Evolutionary conservation across 139 green algal species (phyloP).

Genomic region (Raphidocelis subcapitata): DNA sequence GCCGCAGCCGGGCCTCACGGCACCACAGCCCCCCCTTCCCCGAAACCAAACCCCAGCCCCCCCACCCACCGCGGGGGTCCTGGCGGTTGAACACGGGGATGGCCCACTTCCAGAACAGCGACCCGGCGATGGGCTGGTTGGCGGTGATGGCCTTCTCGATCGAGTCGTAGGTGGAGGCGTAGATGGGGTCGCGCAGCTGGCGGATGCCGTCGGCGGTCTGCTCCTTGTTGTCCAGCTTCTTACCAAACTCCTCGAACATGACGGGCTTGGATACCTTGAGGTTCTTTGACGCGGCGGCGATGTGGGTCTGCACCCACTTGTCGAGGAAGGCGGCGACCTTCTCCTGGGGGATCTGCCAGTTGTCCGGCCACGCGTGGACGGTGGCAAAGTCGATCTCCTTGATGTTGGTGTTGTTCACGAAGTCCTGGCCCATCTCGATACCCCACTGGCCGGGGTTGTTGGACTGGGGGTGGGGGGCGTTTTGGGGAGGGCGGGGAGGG

Average conservation of each 20-base stretch:
- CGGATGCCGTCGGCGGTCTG: constrained; percentile 13
- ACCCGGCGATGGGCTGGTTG: constrained; percentile 30
- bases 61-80: constrained; percentile 15
- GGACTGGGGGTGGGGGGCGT: too few species aligned
- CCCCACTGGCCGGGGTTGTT: constrained; percentile 59
- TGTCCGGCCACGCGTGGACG: constrained; percentile 75
- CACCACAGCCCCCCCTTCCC: too few species aligned
- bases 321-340: constrained; percentile 43
- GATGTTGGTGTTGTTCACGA: constrained; percentile 56
- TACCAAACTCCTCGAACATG: constrained; percentile 80
- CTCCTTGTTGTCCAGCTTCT: constrained; percentile 39
- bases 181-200: constrained; percentile 38
- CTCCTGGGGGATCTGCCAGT: constrained; percentile 44
- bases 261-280: constrained; percentile 62
- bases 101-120: constrained; percentile 41
- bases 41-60: background rate
- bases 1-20: too few species aligned
- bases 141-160: constrained; percentile 34
- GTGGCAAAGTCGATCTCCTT: constrained; percentile 72
- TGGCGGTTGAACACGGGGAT: constrained; percentile 38
- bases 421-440: constrained; percentile 68
- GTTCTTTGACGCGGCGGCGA: constrained; percentile 30
- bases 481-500: too few species aligned
- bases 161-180: constrained; percentile 18
- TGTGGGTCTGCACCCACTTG: constrained; percentile 55